A percentile compares a stretch with the other conserved stretches of the same genome.
phyloP scores from a whole-genome alignment of 306 rosid genomes.

The Senna tora region DNA sequence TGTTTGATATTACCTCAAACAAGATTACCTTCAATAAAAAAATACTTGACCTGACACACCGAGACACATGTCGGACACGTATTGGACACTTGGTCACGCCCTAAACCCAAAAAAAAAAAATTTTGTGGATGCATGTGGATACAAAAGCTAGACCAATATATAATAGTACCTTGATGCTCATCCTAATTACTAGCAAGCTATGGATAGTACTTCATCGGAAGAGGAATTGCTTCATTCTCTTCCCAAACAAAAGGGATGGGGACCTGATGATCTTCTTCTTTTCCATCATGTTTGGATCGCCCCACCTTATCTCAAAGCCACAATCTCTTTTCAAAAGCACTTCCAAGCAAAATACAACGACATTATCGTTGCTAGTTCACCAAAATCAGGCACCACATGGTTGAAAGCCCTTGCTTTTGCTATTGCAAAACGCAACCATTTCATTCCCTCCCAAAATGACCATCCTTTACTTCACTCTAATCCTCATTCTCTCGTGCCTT shows the following conservation, averaged over 20 bases:
- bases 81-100: too few species aligned
- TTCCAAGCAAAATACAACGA: slow-evolving; percentile 31
- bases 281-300: slow-evolving; percentile 55
- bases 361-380: neutral
- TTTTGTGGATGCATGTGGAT: too few species aligned
- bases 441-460: neutral
- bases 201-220: too few species aligned
- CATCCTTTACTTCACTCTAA: slow-evolving; percentile 48
- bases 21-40: too few species aligned
- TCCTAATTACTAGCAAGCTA: too few species aligned
- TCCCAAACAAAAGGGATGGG: slow-evolving; percentile 60
- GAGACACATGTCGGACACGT: too few species aligned
- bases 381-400: slow-evolving; percentile 43
- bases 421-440: slow-evolving; percentile 26
- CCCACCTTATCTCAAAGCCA: slow-evolving; percentile 36
- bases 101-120: too few species aligned
- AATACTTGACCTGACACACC: too few species aligned
- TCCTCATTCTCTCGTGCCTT: slow-evolving; percentile 52
- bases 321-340: slow-evolving; percentile 18
- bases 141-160: too few species aligned
- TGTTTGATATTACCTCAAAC: too few species aligned
- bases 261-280: slow-evolving; percentile 39
- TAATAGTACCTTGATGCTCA: too few species aligned
- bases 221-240: slow-evolving; percentile 45
- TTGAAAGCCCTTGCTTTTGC: slow-evolving; percentile 50